Percentiles rank a stretch among this genome's conserved stretches.
Conservation (phyloP, 805 yeast species). For the Myxozyma geophila region DNA sequence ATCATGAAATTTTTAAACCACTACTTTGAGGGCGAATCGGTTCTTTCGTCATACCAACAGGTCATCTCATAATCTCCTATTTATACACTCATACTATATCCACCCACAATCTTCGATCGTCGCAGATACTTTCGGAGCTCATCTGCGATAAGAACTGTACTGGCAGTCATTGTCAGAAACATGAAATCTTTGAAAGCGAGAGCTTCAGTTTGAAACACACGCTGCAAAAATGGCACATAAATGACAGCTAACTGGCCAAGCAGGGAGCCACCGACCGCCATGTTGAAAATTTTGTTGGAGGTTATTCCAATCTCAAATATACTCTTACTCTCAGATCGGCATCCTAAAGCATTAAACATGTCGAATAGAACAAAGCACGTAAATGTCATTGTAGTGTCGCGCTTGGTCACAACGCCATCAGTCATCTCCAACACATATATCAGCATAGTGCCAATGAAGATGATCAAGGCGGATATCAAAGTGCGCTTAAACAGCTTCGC, state of each 20-base stretch:
- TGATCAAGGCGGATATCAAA: constrained; percentile 73
- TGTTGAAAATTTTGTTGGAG: constrained; percentile 85
- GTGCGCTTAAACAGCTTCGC: constrained; percentile 69
- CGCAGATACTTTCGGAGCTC: constrained; percentile 67
- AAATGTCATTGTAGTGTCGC: constrained; percentile 99
- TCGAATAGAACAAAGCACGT: constrained; percentile 95
- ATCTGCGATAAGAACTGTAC: constrained; percentile 84
- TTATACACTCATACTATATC: constrained; percentile 34
- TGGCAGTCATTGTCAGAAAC: constrained; percentile 65
- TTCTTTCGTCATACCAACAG: background rate
- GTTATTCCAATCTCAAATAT: constrained; percentile 78
- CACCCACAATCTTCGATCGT: constrained; percentile 19
- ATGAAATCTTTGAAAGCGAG: constrained; percentile 70
- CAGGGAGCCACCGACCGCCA: constrained; percentile 86
- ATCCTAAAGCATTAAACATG: constrained; percentile 94
- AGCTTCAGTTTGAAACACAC: constrained; percentile 93
- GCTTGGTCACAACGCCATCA: constrained; percentile 78
- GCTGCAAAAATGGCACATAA: constrained; percentile 90
- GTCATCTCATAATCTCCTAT: background rate
- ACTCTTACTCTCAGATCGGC: constrained; percentile 86
- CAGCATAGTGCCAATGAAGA: constrained; percentile 82
- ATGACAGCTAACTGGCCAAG: constrained; percentile 92
- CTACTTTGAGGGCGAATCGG: background rate
- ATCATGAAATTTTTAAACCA: background rate
- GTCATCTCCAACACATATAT: constrained; percentile 86